phyloP scores from a whole-genome alignment of 2,329 filamentous ascomycete genomes.

The Cyphellophora attinorum region DNA sequence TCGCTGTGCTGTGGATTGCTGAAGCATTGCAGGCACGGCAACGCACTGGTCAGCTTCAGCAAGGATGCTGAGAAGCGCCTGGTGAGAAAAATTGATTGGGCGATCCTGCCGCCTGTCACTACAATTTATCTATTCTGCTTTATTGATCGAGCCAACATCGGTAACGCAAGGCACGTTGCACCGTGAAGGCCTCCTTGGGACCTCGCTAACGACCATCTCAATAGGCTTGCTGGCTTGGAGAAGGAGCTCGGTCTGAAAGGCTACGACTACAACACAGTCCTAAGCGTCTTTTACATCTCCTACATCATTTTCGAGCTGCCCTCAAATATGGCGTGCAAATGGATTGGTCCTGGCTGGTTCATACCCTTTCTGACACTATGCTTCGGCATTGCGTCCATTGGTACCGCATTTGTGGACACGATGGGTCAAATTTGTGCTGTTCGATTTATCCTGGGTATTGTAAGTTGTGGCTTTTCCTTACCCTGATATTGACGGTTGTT shows the following conservation, averaged over 20 bases:
- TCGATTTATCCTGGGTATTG: slow-evolving; percentile 53
- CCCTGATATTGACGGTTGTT: too few relatives aligned
- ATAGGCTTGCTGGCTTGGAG: slow-evolving; percentile 55
- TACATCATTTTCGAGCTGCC: slow-evolving; percentile 69
- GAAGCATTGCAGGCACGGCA: not conserved
- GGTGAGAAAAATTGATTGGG: slow-evolving; percentile 55
- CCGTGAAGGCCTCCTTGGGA: slow-evolving; percentile 47
- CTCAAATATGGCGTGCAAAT: slow-evolving; percentile 59
- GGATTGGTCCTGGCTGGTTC: slow-evolving; percentile 63
- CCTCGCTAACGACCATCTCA: slow-evolving; percentile 61
- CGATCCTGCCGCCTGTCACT: slow-evolving; percentile 55
- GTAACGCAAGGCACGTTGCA: slow-evolving; percentile 31
- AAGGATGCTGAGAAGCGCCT: slow-evolving; percentile 47
- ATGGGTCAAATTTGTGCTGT: slow-evolving; percentile 47
- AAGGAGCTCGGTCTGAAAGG: slow-evolving; percentile 49
- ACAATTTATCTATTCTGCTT: slow-evolving; percentile 60
- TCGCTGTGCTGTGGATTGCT: not conserved
- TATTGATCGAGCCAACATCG: slow-evolving; percentile 61
- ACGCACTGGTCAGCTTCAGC: slow-evolving; percentile 1
- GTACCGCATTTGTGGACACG: slow-evolving; percentile 55
- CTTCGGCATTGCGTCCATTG: slow-evolving; percentile 56
- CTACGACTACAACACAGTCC: slow-evolving; percentile 60
- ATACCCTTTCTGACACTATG: slow-evolving; percentile 52
- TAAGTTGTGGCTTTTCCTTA: too few relatives aligned
- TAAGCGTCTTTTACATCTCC: slow-evolving; percentile 62